Percentiles rank a stretch among this genome's conserved stretches.
phyloP scores from a whole-genome alignment of 768 basidiomycete genomes.

The Tephrocybe sp. region DNA sequence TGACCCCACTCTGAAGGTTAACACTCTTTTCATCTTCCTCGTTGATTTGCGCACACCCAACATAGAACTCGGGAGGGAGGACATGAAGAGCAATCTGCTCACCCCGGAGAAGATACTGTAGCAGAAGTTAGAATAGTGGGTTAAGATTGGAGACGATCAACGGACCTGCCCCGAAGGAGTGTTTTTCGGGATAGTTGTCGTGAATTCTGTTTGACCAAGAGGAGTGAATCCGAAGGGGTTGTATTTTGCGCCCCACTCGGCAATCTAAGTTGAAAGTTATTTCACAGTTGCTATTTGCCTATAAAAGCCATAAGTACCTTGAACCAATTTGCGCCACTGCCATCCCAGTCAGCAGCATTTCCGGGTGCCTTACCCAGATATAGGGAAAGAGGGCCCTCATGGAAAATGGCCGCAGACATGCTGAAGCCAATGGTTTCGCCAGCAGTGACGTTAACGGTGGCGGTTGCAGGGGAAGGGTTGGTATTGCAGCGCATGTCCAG shows the following conservation, averaged over 20 bases:
- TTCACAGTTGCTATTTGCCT: constrained; percentile 20
- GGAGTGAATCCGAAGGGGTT: constrained; percentile 28
- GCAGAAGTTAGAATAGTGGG: not conserved
- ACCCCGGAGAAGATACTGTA: constrained; percentile 34
- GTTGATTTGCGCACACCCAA: constrained; percentile 41
- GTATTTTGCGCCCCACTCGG: constrained; percentile 30
- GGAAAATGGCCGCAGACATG: constrained; percentile 33
- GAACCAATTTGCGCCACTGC: constrained; percentile 38
- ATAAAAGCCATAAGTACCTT: constrained; percentile 24
- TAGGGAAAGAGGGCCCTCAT: constrained; percentile 38
- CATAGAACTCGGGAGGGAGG: constrained; percentile 39
- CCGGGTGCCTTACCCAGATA: constrained; percentile 40
- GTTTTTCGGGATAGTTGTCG: constrained; percentile 31
- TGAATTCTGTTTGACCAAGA: constrained; percentile 24
- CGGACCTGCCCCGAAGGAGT: constrained; percentile 34
- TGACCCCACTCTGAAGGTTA: constrained; percentile 17
- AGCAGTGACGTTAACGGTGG: constrained; percentile 34
- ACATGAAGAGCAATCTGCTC: constrained; percentile 43
- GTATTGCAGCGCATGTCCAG: constrained; percentile 39
- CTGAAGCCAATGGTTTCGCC: constrained; percentile 29
- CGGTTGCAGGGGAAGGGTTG: constrained; percentile 27
- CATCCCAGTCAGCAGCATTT: constrained; percentile 35
- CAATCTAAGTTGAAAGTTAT: constrained; percentile 20
- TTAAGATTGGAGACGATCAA: not conserved
- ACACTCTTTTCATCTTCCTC: constrained; percentile 28